These are phyloP conservation scores for Hanseniaspora occidentalis DNA, from an alignment of 805 yeast genomes.

Conservation along the genomic window DNA sequence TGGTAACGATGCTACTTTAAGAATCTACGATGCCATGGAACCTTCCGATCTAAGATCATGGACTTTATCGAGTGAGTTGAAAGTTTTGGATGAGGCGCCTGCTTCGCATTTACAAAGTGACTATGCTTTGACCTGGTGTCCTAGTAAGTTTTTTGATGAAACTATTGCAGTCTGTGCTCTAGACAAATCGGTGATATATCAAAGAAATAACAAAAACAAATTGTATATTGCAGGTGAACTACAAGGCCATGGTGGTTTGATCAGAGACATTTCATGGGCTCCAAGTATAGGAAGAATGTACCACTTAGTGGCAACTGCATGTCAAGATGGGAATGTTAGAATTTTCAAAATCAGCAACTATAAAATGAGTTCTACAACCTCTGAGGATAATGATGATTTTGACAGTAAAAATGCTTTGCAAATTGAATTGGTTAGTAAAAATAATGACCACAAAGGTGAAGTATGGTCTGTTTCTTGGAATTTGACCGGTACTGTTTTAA, in stretches of 20 bases:
- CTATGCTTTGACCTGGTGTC: slow-evolving; percentile 83
- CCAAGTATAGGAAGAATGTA: slow-evolving; percentile 87
- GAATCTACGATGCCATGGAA: slow-evolving; percentile 80
- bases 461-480: slow-evolving; percentile 98
- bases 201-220: slow-evolving; percentile 38
- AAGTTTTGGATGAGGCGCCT: slow-evolving; percentile 46
- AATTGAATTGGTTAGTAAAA: slow-evolving; percentile 51
- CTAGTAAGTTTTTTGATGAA: slow-evolving; percentile 70
- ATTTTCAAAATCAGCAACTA: slow-evolving; percentile 60
- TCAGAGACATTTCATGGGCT: slow-evolving; percentile 90
- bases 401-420: slow-evolving; percentile 16
- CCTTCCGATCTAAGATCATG: slow-evolving; percentile 80
- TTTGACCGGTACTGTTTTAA: slow-evolving; percentile 78
- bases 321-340: slow-evolving; percentile 87
- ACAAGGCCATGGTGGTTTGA: slow-evolving; percentile 77
- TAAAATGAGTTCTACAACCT: slow-evolving; percentile 2
- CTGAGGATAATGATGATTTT: background rate
- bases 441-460: slow-evolving; percentile 71
- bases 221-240: slow-evolving; percentile 47
- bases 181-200: slow-evolving; percentile 77
- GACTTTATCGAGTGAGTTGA: slow-evolving; percentile 63
- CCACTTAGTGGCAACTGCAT: slow-evolving; percentile 87
- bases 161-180: slow-evolving; percentile 73
- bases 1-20: slow-evolving; percentile 76
- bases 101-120: slow-evolving; percentile 75